phyloP scores from a whole-genome alignment of 164 flowering plant species.

The Cinnamomum micranthum region DNA sequence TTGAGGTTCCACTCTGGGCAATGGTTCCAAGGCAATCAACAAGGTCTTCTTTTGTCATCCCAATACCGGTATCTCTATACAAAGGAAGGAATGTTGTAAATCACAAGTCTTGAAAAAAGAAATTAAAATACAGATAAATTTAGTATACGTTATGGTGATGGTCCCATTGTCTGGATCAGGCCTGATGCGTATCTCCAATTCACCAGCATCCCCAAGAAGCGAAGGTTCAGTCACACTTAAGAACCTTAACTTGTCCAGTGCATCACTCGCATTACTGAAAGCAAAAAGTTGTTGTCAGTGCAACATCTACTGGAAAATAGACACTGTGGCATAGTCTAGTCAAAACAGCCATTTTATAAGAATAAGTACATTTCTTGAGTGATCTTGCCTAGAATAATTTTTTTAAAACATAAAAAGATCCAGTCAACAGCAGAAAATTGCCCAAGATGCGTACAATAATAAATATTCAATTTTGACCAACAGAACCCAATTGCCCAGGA shows the following conservation, averaged over 20 bases:
- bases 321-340: no score
- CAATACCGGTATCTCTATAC: conserved; percentile 93
- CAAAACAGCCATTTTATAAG: no score
- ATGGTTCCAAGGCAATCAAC: conserved; percentile 96
- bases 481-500: no score
- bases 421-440: no score
- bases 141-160: conserved; percentile 73
- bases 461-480: no score
- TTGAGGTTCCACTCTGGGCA: conserved; percentile 99
- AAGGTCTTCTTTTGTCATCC: conserved; percentile 97
- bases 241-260: conserved; percentile 90
- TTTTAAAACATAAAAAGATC: no score
- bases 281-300: conserved; percentile 1
- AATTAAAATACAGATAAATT: neutral
- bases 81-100: neutral
- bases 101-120: neutral
- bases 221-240: conserved; percentile 89
- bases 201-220: conserved; percentile 84
- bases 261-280: conserved; percentile 98
- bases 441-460: no score
- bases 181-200: conserved; percentile 86
- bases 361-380: no score
- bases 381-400: no score
- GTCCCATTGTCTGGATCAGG: conserved; percentile 96
- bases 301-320: no score